Evolutionary conservation across 2,329 filamentous ascomycete species (phyloP).

Genomic region (Hyphodiscus sp.): DNA sequence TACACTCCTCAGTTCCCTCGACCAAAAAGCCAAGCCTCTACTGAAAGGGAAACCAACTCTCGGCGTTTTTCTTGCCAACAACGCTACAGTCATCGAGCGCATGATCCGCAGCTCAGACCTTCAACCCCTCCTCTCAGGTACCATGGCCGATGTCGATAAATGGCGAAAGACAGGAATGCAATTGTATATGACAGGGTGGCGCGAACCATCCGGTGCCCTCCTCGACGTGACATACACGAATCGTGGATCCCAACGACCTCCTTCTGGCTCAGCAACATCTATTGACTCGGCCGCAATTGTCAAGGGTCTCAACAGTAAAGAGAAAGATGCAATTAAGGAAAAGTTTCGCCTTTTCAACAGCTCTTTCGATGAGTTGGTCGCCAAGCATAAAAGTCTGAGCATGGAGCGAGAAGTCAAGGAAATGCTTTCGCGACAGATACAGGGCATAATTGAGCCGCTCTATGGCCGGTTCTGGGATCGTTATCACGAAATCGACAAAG

Average conservation of each 20-base stretch:
- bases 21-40: constrained; percentile 64
- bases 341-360: constrained; percentile 92
- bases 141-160: constrained; percentile 62
- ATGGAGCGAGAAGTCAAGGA: constrained; percentile 89
- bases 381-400: constrained; percentile 71
- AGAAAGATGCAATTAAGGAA: constrained; percentile 92
- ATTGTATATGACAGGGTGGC: constrained; percentile 81
- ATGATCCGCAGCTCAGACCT: constrained; percentile 80
- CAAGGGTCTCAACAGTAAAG: constrained; percentile 78
- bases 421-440: constrained; percentile 75
- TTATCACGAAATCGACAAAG: constrained; percentile 96
- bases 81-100: constrained; percentile 74
- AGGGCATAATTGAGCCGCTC: constrained; percentile 85
- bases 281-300: constrained; percentile 78
- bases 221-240: constrained; percentile 91
- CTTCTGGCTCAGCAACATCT: constrained; percentile 56
- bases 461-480: constrained; percentile 96
- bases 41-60: constrained; percentile 73
- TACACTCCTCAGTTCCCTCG: constrained; percentile 65
- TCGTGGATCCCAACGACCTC: constrained; percentile 56
- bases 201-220: constrained; percentile 76
- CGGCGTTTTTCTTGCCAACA: constrained; percentile 89
- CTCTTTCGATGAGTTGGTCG: constrained; percentile 82
- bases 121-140: constrained; percentile 59
- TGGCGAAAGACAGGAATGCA: constrained; percentile 84